Percentiles rank a stretch among this genome's conserved stretches.
Conservation (phyloP, 2,329 filamentous ascomycete genomes). For the Huntiella moniliformis region DNA sequence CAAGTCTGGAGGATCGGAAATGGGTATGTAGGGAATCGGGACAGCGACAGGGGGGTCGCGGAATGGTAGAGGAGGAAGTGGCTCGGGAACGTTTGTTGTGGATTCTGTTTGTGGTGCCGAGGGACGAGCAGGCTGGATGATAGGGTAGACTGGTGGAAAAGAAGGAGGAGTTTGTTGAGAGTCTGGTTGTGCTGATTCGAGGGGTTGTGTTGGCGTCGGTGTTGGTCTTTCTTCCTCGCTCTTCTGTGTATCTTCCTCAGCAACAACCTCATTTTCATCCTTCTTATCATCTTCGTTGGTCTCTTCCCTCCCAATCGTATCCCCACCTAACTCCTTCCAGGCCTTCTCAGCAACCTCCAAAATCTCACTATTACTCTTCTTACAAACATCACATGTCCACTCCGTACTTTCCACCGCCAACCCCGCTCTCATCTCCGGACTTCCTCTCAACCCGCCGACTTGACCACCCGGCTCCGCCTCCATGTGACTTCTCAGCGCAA, state of each 20-base stretch:
- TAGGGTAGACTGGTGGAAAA: background rate
- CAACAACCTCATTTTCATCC: conserved; percentile 20
- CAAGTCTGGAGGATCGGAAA: background rate
- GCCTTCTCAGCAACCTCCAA: conserved; percentile 33
- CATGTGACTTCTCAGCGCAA: conserved; percentile 74
- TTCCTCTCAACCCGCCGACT: conserved; percentile 71
- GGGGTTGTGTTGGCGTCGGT: background rate
- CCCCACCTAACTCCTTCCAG: conserved; percentile 16
- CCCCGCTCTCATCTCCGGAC: conserved; percentile 43
- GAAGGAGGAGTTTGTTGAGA: background rate
- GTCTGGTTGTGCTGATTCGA: background rate
- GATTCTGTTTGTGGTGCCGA: background rate
- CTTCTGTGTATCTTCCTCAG: background rate
- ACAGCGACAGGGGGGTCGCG: background rate
- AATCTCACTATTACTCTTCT: conserved; percentile 52
- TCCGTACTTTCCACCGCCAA: conserved; percentile 47
- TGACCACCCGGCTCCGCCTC: conserved; percentile 76
- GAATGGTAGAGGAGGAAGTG: conserved; percentile 1
- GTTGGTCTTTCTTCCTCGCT: background rate
- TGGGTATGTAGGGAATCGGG: background rate
- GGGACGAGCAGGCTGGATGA: background rate
- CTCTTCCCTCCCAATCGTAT: background rate
- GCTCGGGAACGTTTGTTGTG: background rate
- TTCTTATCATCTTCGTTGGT: conserved; percentile 7
- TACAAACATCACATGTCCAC: conserved; percentile 56